Conservation (phyloP, 1,139 yeast species). For the Geotrichum fermentans region DNA sequence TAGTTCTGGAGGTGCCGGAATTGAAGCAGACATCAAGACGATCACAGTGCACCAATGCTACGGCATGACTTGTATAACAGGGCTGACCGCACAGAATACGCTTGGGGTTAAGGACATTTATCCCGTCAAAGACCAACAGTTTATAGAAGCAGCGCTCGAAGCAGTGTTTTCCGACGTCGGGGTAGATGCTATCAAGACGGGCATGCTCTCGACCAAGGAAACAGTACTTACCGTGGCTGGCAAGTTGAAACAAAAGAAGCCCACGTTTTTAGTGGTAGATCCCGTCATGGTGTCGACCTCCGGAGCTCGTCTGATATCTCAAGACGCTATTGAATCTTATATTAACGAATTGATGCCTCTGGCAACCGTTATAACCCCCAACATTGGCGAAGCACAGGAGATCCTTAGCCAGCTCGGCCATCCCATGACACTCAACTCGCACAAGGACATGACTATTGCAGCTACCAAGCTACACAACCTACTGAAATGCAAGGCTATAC, state of each 20-base stretch:
- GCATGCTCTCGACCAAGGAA: constrained; percentile 61
- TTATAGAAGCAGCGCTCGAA: constrained; percentile 47
- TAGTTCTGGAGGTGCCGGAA: constrained; percentile 91
- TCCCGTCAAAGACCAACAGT: constrained; percentile 44
- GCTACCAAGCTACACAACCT: constrained; percentile 44
- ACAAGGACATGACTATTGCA: constrained; percentile 42
- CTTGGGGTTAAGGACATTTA: constrained; percentile 49
- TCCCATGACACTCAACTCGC: constrained; percentile 18
- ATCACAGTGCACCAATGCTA: constrained; percentile 73
- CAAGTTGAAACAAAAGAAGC: constrained; percentile 38
- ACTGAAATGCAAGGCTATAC: constrained; percentile 47
- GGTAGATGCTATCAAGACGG: constrained; percentile 72
- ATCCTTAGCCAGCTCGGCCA: constrained; percentile 21
- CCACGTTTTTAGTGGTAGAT: constrained; percentile 51
- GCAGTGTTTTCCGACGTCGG: constrained; percentile 61
- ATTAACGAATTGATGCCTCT: constrained; percentile 47
- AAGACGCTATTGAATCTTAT: constrained; percentile 45
- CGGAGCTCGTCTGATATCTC: constrained; percentile 55
- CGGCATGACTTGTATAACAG: constrained; percentile 76
- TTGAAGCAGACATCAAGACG: constrained; percentile 87
- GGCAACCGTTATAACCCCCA: constrained; percentile 73
- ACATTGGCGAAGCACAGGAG: constrained; percentile 55
- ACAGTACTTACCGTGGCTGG: constrained; percentile 50
- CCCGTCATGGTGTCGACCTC: constrained; percentile 83
- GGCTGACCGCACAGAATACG: constrained; percentile 77